phyloP scores from a whole-genome alignment of 2,329 filamentous ascomycete species.

The Grosmannia serpens region DNA sequence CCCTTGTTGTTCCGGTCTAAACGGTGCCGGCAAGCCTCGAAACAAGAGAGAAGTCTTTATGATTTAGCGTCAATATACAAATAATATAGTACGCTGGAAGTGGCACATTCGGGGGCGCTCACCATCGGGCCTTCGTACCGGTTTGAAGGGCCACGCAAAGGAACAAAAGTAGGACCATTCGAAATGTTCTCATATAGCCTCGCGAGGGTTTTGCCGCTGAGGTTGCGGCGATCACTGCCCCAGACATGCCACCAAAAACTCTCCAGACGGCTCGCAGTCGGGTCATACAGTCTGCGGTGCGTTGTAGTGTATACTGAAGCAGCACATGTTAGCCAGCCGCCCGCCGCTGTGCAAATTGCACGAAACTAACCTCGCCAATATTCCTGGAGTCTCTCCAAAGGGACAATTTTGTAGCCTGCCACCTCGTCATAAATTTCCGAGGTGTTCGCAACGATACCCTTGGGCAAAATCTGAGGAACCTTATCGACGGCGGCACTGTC shows the following conservation, averaged over 20 bases:
- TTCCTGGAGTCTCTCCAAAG: constrained; percentile 39
- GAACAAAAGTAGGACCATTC: constrained; percentile 43
- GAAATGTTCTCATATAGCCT: constrained; percentile 47
- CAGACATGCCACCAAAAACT: constrained; percentile 58
- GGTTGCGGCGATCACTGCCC: constrained; percentile 42
- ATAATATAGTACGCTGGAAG: no score
- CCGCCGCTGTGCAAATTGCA: not conserved
- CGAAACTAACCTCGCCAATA: constrained; percentile 42
- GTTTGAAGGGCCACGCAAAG: constrained; percentile 38
- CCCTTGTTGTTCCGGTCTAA: not conserved
- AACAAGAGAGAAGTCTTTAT: not conserved
- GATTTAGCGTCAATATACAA: not conserved
- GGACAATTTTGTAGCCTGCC: constrained; percentile 36
- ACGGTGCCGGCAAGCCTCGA: not conserved
- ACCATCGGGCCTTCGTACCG: constrained; percentile 41
- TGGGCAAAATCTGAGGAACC: constrained; percentile 36
- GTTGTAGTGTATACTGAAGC: constrained; percentile 47
- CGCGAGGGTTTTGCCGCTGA: constrained; percentile 43
- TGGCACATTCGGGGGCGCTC: constrained; percentile 14
- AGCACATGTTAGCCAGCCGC: not conserved
- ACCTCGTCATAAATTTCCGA: constrained; percentile 41
- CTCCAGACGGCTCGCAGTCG: constrained; percentile 50
- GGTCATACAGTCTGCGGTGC: constrained; percentile 45
- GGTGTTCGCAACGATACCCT: constrained; percentile 45
- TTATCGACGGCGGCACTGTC: not conserved